These are phyloP conservation scores for Clavispora phyllophila DNA, from an alignment of 805 yeast genomes.

Conservation along the genomic window DNA sequence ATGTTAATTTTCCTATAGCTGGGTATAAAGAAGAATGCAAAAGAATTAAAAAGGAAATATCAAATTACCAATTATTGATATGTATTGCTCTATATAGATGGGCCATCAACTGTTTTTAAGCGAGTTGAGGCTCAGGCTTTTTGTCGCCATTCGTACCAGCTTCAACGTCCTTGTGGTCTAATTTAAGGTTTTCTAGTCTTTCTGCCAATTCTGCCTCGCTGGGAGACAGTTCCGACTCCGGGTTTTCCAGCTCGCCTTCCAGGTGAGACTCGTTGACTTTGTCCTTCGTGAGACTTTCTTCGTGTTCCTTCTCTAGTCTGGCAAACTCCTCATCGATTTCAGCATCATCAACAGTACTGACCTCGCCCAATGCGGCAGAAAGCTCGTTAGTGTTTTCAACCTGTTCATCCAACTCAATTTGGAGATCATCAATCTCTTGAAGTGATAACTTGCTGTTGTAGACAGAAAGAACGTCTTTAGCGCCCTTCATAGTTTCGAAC, in stretches of 20 bases:
- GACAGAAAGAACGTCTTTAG: slow-evolving; percentile 21
- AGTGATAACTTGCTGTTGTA: slow-evolving; percentile 25
- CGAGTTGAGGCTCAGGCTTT: background rate
- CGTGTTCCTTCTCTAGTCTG: slow-evolving; percentile 16
- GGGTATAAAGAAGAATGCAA: background rate
- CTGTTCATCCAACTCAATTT: slow-evolving; percentile 26
- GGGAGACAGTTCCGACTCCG: background rate
- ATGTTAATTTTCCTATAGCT: background rate
- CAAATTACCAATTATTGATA: background rate
- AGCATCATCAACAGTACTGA: slow-evolving; percentile 15
- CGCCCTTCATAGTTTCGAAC: slow-evolving; percentile 21
- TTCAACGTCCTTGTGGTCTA: too few relatives aligned
- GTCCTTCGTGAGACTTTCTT: slow-evolving; percentile 1
- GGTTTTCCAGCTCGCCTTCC: background rate
- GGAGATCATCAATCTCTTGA: slow-evolving; percentile 23
- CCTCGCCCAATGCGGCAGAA: slow-evolving; percentile 18
- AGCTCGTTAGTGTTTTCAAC: slow-evolving; percentile 25
- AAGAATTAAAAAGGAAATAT: background rate
- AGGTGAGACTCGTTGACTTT: background rate
- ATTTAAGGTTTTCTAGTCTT: background rate
- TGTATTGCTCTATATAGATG: background rate
- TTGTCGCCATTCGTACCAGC: too few relatives aligned
- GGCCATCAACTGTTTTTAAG: background rate
- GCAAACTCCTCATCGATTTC: slow-evolving; percentile 30
- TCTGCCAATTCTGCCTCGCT: background rate